Base-by-base conservation (phyloP, 2,329 filamentous ascomycete genomes). In the Fusarium acutatum region DNA sequence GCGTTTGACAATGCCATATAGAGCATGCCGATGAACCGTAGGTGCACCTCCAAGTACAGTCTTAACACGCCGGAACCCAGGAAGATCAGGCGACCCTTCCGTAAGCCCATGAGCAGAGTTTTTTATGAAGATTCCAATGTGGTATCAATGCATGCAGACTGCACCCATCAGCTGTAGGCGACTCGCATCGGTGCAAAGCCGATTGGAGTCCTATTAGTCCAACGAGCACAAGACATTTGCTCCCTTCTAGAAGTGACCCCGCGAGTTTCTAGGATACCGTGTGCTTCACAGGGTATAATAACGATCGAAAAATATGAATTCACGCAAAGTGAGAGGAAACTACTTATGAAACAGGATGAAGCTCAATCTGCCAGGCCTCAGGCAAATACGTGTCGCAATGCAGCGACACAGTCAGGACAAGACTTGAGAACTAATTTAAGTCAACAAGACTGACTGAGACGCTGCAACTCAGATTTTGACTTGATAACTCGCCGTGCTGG, bases 391-490 rank as follows among this genome's bases (percentile, higher is more conserved):
- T 49, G 22, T 49, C 14, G 44, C 20, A 30, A 30, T 0, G 11
- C n/a, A 52, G 9, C 32, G 7, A 12, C 32, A 22, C 5, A 2
- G 3, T 3, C 7, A 28, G 10, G 14, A 5, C 14, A 13, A n/a
- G 3, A 22, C n/a, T 13, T 5, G 3, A 12, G 9, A 26, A 26
- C 17, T 24, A 8, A 17, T 9, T 22, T 7, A 3, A 12, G 13
- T 9, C 10, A 22, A 28, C 2, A 22, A 0, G 5, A 17, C 5
- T 4, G 6, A 26, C 24, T 3, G 1, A 22, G n/a, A 22, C 18
- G 13, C 18, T 37, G 0, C 12, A 9, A 6, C 5, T 3, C 20
- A 53, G 13, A 6, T 1, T 17, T 18, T 0, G 13, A 24, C 12
- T 20, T 8, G 14, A 7, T 7, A 7, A 18, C 13, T n/a, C 7